Conservation (phyloP, 768 basidiomycete species). For the Candolleomyces efflorescens region DNA sequence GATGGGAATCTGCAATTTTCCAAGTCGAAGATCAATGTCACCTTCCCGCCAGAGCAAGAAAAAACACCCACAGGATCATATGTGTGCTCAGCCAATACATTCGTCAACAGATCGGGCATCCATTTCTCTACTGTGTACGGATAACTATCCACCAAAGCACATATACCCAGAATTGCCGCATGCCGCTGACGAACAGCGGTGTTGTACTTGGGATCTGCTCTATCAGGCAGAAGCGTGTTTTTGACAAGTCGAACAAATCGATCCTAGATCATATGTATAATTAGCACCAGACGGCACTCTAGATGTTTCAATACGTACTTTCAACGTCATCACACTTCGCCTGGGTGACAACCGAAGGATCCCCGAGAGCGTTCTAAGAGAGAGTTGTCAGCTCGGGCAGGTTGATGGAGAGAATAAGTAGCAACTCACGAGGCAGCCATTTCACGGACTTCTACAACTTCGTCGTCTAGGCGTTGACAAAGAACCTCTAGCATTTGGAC, state of each 20-base stretch:
- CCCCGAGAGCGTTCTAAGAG: conserved; percentile 66
- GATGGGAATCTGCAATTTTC: conserved; percentile 70
- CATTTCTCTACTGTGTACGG: conserved; percentile 95
- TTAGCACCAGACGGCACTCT: neutral
- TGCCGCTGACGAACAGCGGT: conserved; percentile 74
- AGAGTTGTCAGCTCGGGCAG: neutral
- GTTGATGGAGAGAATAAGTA: neutral
- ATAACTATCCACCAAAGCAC: conserved; percentile 89
- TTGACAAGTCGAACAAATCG: conserved; percentile 77
- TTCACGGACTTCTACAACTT: conserved; percentile 85
- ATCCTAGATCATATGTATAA: conserved; percentile 40
- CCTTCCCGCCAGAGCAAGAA: neutral
- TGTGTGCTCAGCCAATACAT: conserved; percentile 74
- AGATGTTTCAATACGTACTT: conserved; percentile 34
- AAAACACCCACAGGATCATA: conserved; percentile 66
- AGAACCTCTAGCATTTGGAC: conserved; percentile 82
- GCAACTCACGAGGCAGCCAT: conserved; percentile 74
- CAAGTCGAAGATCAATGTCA: neutral
- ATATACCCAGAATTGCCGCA: conserved; percentile 91
- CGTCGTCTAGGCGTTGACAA: conserved; percentile 78
- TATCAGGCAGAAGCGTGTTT: conserved; percentile 58
- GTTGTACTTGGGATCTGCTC: conserved; percentile 64
- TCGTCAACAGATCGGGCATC: conserved; percentile 83
- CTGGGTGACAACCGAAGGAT: conserved; percentile 80
- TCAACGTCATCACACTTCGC: conserved; percentile 69